These are phyloP conservation scores for Thelephora aurantiotincta DNA, from an alignment of 768 basidiomycete genomes.

Conservation along the genomic window DNA sequence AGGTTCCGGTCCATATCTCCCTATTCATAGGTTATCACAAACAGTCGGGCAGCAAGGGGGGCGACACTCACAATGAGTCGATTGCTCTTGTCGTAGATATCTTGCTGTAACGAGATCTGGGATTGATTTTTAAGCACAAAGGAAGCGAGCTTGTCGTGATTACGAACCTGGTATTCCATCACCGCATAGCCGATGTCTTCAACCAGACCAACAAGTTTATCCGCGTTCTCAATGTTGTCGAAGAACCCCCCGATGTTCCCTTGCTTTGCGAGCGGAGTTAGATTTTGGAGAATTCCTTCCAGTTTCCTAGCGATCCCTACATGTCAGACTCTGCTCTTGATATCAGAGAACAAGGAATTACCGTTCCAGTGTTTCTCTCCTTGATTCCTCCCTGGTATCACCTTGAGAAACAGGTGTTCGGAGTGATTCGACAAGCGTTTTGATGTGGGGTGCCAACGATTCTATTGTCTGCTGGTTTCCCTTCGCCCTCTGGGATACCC, in stretches of 20 bases:
- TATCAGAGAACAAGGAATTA: too few species aligned
- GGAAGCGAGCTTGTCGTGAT: neutral
- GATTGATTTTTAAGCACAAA: neutral
- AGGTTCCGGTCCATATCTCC: too few species aligned
- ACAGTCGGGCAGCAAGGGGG: too few species aligned
- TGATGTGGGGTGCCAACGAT: too few species aligned
- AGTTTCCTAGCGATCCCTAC: neutral
- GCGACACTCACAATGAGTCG: neutral
- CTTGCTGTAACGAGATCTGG: neutral
- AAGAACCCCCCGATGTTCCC: too few species aligned
- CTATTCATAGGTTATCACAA: too few species aligned
- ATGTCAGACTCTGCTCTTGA: too few species aligned
- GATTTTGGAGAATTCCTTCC: too few species aligned
- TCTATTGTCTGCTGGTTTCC: neutral
- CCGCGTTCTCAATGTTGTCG: too few species aligned
- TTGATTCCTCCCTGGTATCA: neutral
- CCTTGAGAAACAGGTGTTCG: neutral
- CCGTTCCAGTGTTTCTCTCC: neutral
- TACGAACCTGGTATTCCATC: neutral
- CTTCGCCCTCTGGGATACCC: neutral
- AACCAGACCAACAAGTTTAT: too few species aligned
- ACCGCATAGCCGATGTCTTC: neutral
- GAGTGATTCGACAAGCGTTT: neutral
- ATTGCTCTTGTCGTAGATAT: neutral
- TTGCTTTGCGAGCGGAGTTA: too few species aligned